Evolutionary conservation across 2,329 filamentous ascomycete species (phyloP), one percentile per base, ranked within the genome.

Genomic region (Penicillium sp.): DNA sequence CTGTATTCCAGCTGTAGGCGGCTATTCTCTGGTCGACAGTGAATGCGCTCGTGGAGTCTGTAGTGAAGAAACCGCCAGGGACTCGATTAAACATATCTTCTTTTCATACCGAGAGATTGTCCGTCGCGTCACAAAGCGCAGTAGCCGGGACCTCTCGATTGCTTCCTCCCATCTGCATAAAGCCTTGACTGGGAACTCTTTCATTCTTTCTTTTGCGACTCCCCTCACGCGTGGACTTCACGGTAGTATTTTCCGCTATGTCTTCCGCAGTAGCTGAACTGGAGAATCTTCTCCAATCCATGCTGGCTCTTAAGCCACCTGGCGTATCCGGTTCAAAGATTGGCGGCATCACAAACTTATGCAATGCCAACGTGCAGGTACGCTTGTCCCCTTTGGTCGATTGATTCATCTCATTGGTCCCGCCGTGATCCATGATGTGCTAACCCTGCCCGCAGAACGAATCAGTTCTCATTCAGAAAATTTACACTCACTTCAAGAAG

Each of bases 401-500:
- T 47, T 27, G n/a, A 19, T 46, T 37, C 40, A n/a, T 48, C 27
- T 38, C 27, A 27, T 38, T 56, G 54, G 48, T 56, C 47, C 47
- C 19, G 29, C 8, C 13, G 29, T 53, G 50, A 56, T 21, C 45
- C n/a, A 17, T 31, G 35, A 40, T 23, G 60, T 54, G 61, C 71
- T 73, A 70, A 73, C 65, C 17, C 54, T 56, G 15, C 29, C 63
- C 61, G 62, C 80, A 97, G 94, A 93, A 90, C 78, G 93, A 97
- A 81, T 94, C 91, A 54, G 87, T 93, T 69, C 87, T 99, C 72
- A 91, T 97, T 69, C 92, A 96, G 77, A 97, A 96, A 77, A 89
- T 99, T 72, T 96, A 90, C 80, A 95, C 93, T 66, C 93, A 97
- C 73, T 95, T 97, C 84, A 96, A 95, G 79, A 96, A 94, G 78